A percentile compares a stretch with the other conserved stretches of the same genome.
Evolutionary conservation across 805 yeast species (phyloP).

Genomic region (Lipomyces japonicus): DNA sequence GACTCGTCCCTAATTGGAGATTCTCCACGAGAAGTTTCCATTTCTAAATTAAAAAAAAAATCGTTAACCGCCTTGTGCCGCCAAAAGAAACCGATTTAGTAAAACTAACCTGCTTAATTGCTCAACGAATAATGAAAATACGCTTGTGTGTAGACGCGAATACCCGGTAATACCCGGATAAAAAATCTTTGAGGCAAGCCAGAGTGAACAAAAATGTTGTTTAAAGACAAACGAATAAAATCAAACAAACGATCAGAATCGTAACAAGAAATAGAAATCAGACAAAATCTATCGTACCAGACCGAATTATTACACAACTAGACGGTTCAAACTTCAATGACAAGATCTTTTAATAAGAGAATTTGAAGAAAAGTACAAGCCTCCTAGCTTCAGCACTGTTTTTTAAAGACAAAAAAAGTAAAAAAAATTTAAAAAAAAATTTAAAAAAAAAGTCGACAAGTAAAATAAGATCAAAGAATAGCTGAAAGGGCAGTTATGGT

Average conservation of each 20-base stretch:
- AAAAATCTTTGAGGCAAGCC: slow-evolving; percentile 7
- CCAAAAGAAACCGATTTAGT: background rate
- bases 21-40: slow-evolving; percentile 24
- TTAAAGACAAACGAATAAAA: too few species aligned
- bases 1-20: slow-evolving; percentile 13
- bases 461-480: background rate
- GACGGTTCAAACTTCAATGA: too few species aligned
- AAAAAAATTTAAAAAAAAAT: background rate
- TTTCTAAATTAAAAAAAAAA: slow-evolving; percentile 10
- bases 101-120: background rate
- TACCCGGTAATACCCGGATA: slow-evolving; percentile 23
- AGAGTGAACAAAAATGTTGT: slow-evolving; percentile 22
- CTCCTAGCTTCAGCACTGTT: too few species aligned
- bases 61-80: background rate
- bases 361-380: too few species aligned
- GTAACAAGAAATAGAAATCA: too few species aligned
- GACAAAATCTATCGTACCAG: too few species aligned
- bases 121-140: slow-evolving; percentile 12
- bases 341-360: too few species aligned
- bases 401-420: background rate
- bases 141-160: slow-evolving; percentile 9
- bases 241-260: too few species aligned
- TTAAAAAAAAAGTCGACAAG: background rate
- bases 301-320: too few species aligned
- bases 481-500: slow-evolving; percentile 30